These are phyloP conservation scores for Saccharomyces paradoxus DNA, from an alignment of 805 yeast species.

Conservation along the genomic window DNA sequence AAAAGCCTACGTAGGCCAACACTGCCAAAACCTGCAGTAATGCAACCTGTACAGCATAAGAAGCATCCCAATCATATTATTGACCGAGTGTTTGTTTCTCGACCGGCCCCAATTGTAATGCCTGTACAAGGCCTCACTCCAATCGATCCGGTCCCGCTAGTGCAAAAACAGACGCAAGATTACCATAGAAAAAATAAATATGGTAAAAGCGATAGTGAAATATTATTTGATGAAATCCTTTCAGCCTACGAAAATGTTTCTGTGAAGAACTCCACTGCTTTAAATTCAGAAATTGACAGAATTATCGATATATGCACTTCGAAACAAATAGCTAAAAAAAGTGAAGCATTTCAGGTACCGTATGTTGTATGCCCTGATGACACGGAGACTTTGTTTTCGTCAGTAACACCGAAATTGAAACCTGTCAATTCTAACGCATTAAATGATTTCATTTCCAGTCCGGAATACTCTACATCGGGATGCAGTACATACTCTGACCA, in stretches of 20 bases:
- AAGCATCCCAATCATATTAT: background rate
- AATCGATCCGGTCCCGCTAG: background rate
- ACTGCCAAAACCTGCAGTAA: background rate
- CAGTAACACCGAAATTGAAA: conserved; percentile 2
- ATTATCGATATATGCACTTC: conserved; percentile 2
- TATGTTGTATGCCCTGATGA: background rate
- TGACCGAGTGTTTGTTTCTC: conserved; percentile 4
- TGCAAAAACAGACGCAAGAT: background rate
- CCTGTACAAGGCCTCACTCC: conserved; percentile 3
- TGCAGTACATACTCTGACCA: conserved; percentile 10
- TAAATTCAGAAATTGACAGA: conserved; percentile 16
- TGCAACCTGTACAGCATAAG: background rate
- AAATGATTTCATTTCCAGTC: conserved; percentile 17
- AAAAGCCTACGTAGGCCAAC: background rate
- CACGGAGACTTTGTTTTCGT: background rate
- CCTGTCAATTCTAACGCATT: conserved; percentile 2
- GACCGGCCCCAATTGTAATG: conserved; percentile 4
- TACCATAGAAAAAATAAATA: background rate
- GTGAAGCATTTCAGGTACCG: background rate
- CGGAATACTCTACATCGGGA: conserved; percentile 18
- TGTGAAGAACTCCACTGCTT: conserved; percentile 1
- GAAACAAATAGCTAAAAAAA: conserved; percentile 3
- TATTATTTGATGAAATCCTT: conserved; percentile 23
- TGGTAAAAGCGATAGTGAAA: conserved; percentile 15
- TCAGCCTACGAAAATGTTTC: conserved; percentile 14